These are phyloP conservation scores for Buxus sempervirens DNA, from an alignment of 164 flowering plant genomes.

Conservation along the genomic window DNA sequence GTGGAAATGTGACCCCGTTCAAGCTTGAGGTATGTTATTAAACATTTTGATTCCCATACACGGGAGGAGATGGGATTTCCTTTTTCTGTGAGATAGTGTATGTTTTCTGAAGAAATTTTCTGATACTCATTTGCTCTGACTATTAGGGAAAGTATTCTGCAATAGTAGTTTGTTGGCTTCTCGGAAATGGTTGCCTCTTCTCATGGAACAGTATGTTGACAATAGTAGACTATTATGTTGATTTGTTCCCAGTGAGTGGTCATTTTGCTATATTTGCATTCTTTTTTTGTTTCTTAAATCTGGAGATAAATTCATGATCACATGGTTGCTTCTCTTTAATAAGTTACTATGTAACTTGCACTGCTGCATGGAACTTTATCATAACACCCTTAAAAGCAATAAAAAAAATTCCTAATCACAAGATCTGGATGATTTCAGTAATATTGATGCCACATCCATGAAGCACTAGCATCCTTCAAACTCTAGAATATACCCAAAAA, in stretches of 20 bases:
- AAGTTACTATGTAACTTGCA: neutral
- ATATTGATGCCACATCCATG: too few species aligned
- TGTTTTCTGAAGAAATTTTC: neutral
- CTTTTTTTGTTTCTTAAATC: neutral
- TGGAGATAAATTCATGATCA: neutral
- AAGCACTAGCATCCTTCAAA: too few species aligned
- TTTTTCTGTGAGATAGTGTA: neutral
- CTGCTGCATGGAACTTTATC: too few species aligned
- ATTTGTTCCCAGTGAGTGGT: constrained; percentile 37
- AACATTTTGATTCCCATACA: neutral
- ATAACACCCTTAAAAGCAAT: too few species aligned
- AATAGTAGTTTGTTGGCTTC: constrained; percentile 51
- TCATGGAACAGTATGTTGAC: constrained; percentile 76
- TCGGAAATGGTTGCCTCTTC: constrained; percentile 64
- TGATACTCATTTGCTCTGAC: neutral
- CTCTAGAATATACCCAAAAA: too few species aligned
- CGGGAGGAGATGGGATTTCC: neutral
- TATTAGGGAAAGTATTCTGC: constrained; percentile 51
- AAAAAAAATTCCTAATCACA: too few species aligned
- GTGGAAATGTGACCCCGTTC: constrained; percentile 8
- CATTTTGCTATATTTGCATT: neutral
- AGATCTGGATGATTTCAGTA: too few species aligned
- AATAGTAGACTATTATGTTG: constrained; percentile 55
- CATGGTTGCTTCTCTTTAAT: neutral
- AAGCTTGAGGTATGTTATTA: constrained; percentile 30